Conservation (phyloP, 257 asterid species). For the Nemophila menziesii region DNA sequence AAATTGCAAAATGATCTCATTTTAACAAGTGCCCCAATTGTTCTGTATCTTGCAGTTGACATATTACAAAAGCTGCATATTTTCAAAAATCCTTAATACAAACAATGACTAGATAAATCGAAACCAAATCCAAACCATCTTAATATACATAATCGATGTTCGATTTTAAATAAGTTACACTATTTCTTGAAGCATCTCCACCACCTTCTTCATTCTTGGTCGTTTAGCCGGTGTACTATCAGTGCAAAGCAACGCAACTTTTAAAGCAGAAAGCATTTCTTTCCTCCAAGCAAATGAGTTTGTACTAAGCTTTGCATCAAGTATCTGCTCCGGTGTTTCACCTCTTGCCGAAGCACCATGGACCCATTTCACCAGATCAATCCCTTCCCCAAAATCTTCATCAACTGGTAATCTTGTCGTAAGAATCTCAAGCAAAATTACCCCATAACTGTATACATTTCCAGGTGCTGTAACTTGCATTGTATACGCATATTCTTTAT, state of each 20-base stretch:
- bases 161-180: background rate
- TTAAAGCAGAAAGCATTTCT: conserved; percentile 86
- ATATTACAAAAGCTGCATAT: conserved; percentile 2
- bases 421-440: conserved; percentile 83
- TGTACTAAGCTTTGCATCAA: conserved; percentile 81
- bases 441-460: conserved; percentile 93
- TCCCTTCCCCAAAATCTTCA: conserved; percentile 90
- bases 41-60: conserved; percentile 9
- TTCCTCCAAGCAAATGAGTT: conserved; percentile 85
- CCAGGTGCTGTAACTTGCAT: conserved; percentile 99
- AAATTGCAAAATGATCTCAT: too few relatives aligned
- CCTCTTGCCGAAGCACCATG: conserved; percentile 77
- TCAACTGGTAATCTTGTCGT: conserved; percentile 72
- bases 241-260: conserved; percentile 72
- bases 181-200: conserved; percentile 73
- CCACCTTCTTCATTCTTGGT: conserved; percentile 86
- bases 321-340: conserved; percentile 98
- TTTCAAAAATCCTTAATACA: conserved; percentile 5
- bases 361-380: conserved; percentile 97
- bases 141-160: background rate
- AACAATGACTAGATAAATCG: background rate
- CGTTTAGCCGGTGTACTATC: conserved; percentile 89
- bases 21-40: conserved; percentile 4
- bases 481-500: conserved; percentile 87
- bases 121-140: conserved; percentile 3